These are phyloP conservation scores for Clonostachys rosea DNA, from an alignment of 2,329 filamentous ascomycete species.

Conservation along the genomic window DNA sequence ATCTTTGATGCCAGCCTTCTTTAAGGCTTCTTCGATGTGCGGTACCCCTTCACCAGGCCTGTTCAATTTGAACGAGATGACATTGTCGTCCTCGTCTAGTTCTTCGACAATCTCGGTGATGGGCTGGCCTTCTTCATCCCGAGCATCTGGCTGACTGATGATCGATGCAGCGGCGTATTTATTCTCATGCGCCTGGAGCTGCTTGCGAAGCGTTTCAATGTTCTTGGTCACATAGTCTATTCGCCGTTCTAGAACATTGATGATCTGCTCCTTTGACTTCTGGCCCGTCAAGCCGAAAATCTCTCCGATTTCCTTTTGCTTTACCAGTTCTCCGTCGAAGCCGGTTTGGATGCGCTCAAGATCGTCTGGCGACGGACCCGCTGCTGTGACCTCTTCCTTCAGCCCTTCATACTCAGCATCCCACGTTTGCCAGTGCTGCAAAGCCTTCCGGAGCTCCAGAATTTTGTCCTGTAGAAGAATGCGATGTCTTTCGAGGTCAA, in stretches of 20 bases:
- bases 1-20: constrained; percentile 69
- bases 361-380: constrained; percentile 35
- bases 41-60: constrained; percentile 64
- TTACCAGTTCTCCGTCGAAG: constrained; percentile 60
- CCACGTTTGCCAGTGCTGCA: constrained; percentile 87
- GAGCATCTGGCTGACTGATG: constrained; percentile 53
- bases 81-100: constrained; percentile 84
- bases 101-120: constrained; percentile 91
- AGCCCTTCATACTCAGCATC: constrained; percentile 89
- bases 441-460: constrained; percentile 61
- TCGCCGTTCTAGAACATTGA: constrained; percentile 62
- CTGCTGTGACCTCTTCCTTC: constrained; percentile 69
- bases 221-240: constrained; percentile 90
- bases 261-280: constrained; percentile 37
- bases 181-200: constrained; percentile 64
- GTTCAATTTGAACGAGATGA: constrained; percentile 64
- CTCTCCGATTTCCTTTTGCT: constrained; percentile 48
- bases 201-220: constrained; percentile 67
- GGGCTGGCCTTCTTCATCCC: constrained; percentile 66
- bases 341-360: constrained; percentile 52
- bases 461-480: constrained; percentile 73
- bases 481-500: constrained; percentile 71
- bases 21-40: constrained; percentile 66
- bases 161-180: constrained; percentile 62
- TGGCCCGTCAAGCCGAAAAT: constrained; percentile 26